phyloP scores from a whole-genome alignment of 768 basidiomycete genomes.

The Podaxis sp. region DNA sequence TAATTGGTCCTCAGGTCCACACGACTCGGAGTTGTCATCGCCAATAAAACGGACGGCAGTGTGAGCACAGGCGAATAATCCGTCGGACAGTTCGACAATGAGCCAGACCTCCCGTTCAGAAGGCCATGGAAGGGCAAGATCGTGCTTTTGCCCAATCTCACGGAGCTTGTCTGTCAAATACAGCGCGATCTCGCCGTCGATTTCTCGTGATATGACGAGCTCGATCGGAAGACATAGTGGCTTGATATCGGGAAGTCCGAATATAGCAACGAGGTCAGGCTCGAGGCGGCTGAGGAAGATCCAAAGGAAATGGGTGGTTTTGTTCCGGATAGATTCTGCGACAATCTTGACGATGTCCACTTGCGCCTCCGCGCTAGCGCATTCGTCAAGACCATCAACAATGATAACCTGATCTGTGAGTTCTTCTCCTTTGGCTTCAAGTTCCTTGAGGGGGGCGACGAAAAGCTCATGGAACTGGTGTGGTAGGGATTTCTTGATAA shows the following conservation, averaged over 20 bases:
- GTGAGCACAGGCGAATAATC: conserved; percentile 4
- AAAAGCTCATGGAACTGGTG: background rate
- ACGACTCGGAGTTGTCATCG: background rate
- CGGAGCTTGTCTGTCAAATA: conserved; percentile 10
- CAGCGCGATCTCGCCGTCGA: conserved; percentile 8
- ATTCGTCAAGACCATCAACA: conserved; percentile 9
- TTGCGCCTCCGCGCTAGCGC: background rate
- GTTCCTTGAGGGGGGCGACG: background rate
- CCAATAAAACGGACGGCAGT: conserved; percentile 12
- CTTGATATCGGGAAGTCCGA: background rate
- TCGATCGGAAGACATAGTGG: background rate
- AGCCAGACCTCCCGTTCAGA: background rate
- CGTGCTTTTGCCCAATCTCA: background rate
- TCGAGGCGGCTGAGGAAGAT: background rate
- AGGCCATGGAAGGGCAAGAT: conserved; percentile 10
- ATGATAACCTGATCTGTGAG: background rate
- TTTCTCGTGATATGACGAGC: conserved; percentile 11
- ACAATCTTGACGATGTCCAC: background rate
- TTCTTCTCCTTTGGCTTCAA: background rate
- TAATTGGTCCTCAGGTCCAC: background rate
- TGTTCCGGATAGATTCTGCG: background rate
- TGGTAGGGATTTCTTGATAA: background rate
- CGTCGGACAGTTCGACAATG: conserved; percentile 5
- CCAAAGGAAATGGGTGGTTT: background rate
- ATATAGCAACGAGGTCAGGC: conserved; percentile 4